Base-by-base conservation (phyloP, 1,139 yeast species). In the Diutina sp. region DNA sequence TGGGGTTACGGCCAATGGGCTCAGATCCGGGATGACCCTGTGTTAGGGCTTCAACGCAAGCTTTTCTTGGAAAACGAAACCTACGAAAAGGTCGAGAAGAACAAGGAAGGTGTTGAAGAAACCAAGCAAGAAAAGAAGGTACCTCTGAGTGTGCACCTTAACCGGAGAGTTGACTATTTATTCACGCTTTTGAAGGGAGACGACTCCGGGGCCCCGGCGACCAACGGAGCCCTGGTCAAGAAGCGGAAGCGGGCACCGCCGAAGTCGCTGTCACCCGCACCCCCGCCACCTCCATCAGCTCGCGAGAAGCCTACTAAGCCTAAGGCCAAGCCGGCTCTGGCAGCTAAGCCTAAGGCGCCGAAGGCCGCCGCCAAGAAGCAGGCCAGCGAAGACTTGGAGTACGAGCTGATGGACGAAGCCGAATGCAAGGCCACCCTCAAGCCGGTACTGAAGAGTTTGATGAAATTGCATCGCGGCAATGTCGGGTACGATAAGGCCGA, bases 1-100 rank as follows among this genome's bases (percentile, higher is more conserved):
- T 90, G 91, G 69, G 99, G 99, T 0, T 93, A 90, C 66, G 99
- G 99, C 25, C 86, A 96, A 0, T 95, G 99, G 99, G 70, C 80
- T 7, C 91, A 88, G 67, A 91, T 95, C 54, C 77, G 99, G 66
- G 99, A 93, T 70, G 99, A 95, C 71, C 98, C 99, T 1, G 79
- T 89, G 58, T 77, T 95, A 59, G 95, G 93, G 14, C 76, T 95
- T 61, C 89, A 90, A 60, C 90, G 90, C 64, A 91, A 89, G 72
- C 72, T 91, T 61, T 91, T 83, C 66, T 75, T 91, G 63, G 89
- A 61, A 18, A 50, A 50, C 18, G 53, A 50, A 18, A n/a, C 53
- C 14, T 47, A 47, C 21, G 51, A 47, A 28, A 53, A 28, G 50
- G 47, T 44, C 8, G 64, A 61, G 7, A 60, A 65, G 58, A 64